Percentiles rank a stretch among this genome's conserved stretches.
Evolutionary conservation across 805 yeast species (phyloP).

Genomic region (Ogataea degrootiae): DNA sequence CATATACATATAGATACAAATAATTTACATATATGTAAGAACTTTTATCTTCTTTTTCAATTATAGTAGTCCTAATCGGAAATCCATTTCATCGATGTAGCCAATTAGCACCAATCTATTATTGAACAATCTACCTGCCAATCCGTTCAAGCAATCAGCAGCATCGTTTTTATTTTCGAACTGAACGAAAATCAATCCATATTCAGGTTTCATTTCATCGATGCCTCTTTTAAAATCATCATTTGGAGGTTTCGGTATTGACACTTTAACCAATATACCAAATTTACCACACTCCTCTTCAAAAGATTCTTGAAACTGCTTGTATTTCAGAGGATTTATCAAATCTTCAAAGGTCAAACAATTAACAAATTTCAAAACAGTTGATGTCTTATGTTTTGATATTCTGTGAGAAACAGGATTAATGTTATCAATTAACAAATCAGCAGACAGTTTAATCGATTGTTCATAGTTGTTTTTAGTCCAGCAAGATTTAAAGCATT

Average conservation of each 20-base stretch:
- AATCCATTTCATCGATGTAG: constrained; percentile 57
- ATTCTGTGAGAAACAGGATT: constrained; percentile 8
- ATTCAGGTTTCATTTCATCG: constrained; percentile 48
- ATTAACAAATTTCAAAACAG: constrained; percentile 63
- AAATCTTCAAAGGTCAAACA: constrained; percentile 62
- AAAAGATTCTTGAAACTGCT: constrained; percentile 51
- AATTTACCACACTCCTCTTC: constrained; percentile 40
- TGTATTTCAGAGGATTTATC: constrained; percentile 41
- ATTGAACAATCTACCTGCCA: constrained; percentile 64
- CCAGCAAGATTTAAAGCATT: constrained; percentile 36
- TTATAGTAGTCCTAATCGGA: constrained; percentile 31
- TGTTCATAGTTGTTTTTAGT: constrained; percentile 25
- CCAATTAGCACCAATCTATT: constrained; percentile 67
- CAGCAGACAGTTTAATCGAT: constrained; percentile 15
- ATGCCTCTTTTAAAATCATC: constrained; percentile 30
- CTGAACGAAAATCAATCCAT: constrained; percentile 70
- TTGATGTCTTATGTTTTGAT: constrained; percentile 26
- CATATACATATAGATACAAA: background rate
- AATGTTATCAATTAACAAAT: constrained; percentile 14
- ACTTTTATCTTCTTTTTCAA: background rate
- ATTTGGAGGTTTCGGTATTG: constrained; percentile 52
- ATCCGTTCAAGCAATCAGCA: constrained; percentile 42
- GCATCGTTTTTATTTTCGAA: constrained; percentile 52
- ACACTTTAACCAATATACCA: constrained; percentile 50
- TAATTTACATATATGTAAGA: background rate